Evolutionary conservation across 805 yeast species (phyloP), one percentile per base, ranked within the genome.

Genomic region (Hanseniaspora hatyaiensis): DNA sequence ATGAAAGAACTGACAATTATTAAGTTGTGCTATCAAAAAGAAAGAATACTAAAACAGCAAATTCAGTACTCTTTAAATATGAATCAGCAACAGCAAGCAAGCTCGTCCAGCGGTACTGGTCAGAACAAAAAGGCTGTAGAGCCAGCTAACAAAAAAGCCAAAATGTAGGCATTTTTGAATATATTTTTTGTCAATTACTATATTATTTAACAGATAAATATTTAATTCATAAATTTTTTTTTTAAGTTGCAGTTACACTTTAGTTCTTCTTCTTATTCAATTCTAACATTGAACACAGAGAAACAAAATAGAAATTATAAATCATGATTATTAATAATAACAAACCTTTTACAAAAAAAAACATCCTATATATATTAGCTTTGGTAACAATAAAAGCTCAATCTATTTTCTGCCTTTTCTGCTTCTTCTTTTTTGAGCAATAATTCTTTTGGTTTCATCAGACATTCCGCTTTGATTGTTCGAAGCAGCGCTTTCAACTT

Each of bases 341-440:
- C n/a, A n/a, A n/a, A n/a, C n/a, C n/a, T n/a, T n/a, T n/a, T n/a
- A n/a, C n/a, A n/a, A n/a, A n/a, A n/a, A n/a, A n/a, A n/a, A n/a
- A n/a, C n/a, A n/a, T n/a, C n/a, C n/a, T n/a, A n/a, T n/a, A n/a
- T n/a, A n/a, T n/a, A n/a, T n/a, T n/a, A n/a, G n/a, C n/a, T n/a
- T n/a, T n/a, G n/a, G n/a, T n/a, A n/a, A n/a, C n/a, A n/a, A n/a
- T n/a, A n/a, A n/a, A n/a, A n/a, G n/a, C n/a, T n/a, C n/a, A n/a
- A n/a, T n/a, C n/a, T 53, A 58, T 52, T 55, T 62, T 57, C 66
- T 73, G 41, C 68, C 66, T 64, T 73, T 73, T 66, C 74, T 79
- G 67, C 74, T 74, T 65, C 69, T 80, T 64, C 88, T 76, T 65
- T 80, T 82, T 55, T 71, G 66, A 34, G 82, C 85, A 54, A 82